Base-by-base conservation (phyloP, 192 early-diverging fungal species). In the Mortierella antarctica region DNA sequence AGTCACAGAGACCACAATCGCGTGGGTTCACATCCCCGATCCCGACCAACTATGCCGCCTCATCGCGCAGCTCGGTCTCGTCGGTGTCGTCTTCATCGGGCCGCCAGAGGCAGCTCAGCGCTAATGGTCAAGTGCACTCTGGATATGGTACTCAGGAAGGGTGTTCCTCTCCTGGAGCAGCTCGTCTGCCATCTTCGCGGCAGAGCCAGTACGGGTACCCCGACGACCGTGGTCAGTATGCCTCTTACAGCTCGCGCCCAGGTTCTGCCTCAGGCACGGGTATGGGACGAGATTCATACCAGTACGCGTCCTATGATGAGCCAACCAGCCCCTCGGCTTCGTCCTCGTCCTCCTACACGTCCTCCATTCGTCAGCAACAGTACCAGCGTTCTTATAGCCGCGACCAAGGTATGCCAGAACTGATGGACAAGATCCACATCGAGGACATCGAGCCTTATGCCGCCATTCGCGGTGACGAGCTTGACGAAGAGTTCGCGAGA, bases 401-500 rank as follows among this genome's bases (percentile, higher is more conserved):
- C 13, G 70, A 68, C 2, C 58, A 69, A 40, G 45, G 46, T 31
- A 21, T 64, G 17, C 67, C 67, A 15, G 74, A 77, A 21, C 45
- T 70, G 21, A 70, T 78, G 74, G 71, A 82, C 23, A 68, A 71
- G 39, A 82, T 66, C 52, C 76, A 58, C 46, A 73, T 82, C 50
- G 60, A 84, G 20, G 79, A 85, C 39, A 61, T 62, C 39, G 63
- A 74, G 2, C 73, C 67, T 31, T 90, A 90, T 62, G 42, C 51
- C 1, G 75, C 86, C 17, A 62, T 82, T 48, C 74, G 67, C 17
- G 84, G 80, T 39, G 87, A 88, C 47, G 83, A 85, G 31, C 60
- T 90, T 15, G 89, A 90, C 50, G 71, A 82, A 49, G 87, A 88
- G 63, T 83, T 90, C 53, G 87, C 84, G 15, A 83, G 74, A 41